Conservation (phyloP, 2,329 filamentous ascomycete species). For the Grosmannia clavigera region DNA sequence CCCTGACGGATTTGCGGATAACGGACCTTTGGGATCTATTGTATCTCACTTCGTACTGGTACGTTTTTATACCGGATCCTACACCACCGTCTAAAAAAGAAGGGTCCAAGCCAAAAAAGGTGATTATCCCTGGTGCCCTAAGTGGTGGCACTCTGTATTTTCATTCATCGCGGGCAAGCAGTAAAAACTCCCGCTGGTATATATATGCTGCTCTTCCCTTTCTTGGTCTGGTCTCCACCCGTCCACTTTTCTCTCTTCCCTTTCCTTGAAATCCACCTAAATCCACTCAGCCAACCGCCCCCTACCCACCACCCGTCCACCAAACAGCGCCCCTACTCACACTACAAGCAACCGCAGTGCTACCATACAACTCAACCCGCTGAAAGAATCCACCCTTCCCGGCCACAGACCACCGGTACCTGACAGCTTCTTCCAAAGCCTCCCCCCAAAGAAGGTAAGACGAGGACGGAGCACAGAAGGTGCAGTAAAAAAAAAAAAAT, state of each 20-base stretch:
- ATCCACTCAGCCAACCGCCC: slow-evolving; percentile 5
- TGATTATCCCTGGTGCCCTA: neutral
- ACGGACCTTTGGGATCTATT: neutral
- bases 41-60: neutral
- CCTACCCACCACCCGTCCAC: slow-evolving; percentile 7
- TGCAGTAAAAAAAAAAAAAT: neutral
- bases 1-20: slow-evolving; percentile 2
- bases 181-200: neutral
- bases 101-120: neutral
- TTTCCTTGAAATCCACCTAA: slow-evolving; percentile 1
- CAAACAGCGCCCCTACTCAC: slow-evolving; percentile 1
- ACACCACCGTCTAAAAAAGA: neutral
- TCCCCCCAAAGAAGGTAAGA: slow-evolving; percentile 5
- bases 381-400: slow-evolving; percentile 12
- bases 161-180: neutral
- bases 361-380: slow-evolving; percentile 9
- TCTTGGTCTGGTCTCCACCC: slow-evolving; percentile 8
- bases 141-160: neutral
- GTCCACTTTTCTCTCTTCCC: slow-evolving; percentile 10
- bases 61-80: neutral
- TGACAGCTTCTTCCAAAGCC: slow-evolving; percentile 9
- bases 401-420: slow-evolving; percentile 12
- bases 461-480: neutral
- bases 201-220: slow-evolving; percentile 8
- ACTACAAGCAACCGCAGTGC: slow-evolving; percentile 7